Conservation (phyloP, 768 basidiomycete species). For the Mycena galericulata region DNA sequence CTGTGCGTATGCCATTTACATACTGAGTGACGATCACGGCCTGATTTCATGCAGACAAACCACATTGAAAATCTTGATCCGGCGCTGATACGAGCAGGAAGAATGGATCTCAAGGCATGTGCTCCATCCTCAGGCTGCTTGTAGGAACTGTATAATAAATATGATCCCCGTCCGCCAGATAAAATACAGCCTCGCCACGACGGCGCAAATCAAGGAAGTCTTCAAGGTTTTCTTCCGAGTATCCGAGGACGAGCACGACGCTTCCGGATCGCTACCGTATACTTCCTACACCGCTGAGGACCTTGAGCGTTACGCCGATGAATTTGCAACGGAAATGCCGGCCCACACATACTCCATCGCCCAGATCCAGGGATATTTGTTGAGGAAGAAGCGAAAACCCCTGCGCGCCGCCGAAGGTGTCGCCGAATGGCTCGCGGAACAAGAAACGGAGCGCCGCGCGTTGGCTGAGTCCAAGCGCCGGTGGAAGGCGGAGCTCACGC, state of each 20-base stretch:
- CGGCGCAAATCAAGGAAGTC: constrained; percentile 10
- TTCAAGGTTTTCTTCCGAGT: constrained; percentile 23
- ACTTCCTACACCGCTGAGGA: neutral
- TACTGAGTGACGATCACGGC: neutral
- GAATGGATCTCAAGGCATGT: constrained; percentile 25
- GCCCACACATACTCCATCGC: constrained; percentile 47
- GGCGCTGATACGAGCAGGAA: constrained; percentile 21
- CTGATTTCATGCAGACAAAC: constrained; percentile 4
- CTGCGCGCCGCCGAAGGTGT: constrained; percentile 11
- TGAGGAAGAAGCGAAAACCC: constrained; percentile 38
- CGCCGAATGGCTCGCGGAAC: constrained; percentile 43
- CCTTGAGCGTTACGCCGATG: constrained; percentile 33
- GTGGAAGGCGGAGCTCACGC: too few relatives aligned
- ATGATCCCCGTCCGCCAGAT: neutral
- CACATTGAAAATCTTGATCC: constrained; percentile 25
- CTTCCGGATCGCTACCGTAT: neutral
- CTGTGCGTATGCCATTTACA: neutral
- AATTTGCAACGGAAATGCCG: constrained; percentile 45
- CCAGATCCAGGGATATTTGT: constrained; percentile 53
- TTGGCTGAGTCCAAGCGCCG: constrained; percentile 24
- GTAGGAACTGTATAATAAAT: neutral
- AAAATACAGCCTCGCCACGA: constrained; percentile 16
- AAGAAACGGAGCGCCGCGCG: constrained; percentile 34
- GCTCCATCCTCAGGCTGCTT: neutral
- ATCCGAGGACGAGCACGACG: neutral